Evolutionary conservation across 2,329 filamentous ascomycete species (phyloP).

Genomic region (Fusarium luffae): DNA sequence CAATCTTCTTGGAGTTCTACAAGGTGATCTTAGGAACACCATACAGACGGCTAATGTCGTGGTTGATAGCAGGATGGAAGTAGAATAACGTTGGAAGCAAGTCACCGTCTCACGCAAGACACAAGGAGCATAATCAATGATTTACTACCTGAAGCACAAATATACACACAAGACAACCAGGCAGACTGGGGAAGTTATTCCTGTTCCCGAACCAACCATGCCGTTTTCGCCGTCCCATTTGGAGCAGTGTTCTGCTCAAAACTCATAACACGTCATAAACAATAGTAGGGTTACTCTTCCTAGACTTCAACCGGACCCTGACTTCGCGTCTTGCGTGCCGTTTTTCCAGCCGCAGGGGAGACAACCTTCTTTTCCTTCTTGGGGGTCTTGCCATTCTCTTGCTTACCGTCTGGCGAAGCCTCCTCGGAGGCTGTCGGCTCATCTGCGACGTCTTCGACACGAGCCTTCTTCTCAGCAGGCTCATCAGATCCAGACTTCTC

Average conservation of each 20-base stretch:
- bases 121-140: constrained; percentile 4
- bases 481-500: constrained; percentile 47
- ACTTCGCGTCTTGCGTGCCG: constrained; percentile 57
- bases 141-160: constrained; percentile 32
- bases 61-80: background rate
- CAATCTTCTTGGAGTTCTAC: background rate
- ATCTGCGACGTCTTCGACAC: constrained; percentile 50
- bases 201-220: constrained; percentile 19
- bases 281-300: background rate
- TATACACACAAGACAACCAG: constrained; percentile 32
- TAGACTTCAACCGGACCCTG: constrained; percentile 53
- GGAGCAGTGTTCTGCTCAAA: constrained; percentile 15
- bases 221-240: constrained; percentile 41
- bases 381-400: constrained; percentile 38
- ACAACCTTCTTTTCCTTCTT: constrained; percentile 54
- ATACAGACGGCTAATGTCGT: background rate
- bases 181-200: constrained; percentile 23
- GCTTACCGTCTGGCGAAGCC: constrained; percentile 44
- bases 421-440: constrained; percentile 32
- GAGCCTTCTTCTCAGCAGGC: constrained; percentile 55
- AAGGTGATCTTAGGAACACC: background rate
- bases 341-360: constrained; percentile 50
- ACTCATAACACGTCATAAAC: constrained; percentile 14
- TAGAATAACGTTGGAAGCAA: background rate
- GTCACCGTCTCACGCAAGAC: background rate